These are phyloP conservation scores for Saccharomyces hybrid DNA, from an alignment of 1,139 yeast species.

Conservation along the genomic window DNA sequence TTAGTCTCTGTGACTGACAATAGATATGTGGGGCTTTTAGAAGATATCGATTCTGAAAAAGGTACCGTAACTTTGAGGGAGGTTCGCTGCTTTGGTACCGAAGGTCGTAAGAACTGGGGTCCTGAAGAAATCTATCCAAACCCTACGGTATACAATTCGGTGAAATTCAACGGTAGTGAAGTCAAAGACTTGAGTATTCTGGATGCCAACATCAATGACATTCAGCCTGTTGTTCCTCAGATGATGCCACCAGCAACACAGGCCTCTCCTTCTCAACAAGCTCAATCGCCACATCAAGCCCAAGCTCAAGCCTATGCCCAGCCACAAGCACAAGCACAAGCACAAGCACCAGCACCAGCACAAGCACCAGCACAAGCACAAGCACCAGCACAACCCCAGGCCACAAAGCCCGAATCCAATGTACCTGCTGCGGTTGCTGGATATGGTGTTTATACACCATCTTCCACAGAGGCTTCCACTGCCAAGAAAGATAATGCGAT, in stretches of 20 bases:
- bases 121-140: slow-evolving; percentile 68
- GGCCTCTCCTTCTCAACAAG: not conserved
- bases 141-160: slow-evolving; percentile 63
- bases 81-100: slow-evolving; percentile 87
- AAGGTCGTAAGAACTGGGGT: slow-evolving; percentile 77
- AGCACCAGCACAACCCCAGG: not conserved
- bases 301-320: not conserved
- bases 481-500: not conserved
- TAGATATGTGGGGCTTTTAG: slow-evolving; percentile 78
- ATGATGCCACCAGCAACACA: slow-evolving; percentile 4
- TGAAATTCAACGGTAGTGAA: slow-evolving; percentile 86
- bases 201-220: slow-evolving; percentile 40
- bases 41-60: slow-evolving; percentile 80
- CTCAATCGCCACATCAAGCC: not conserved
- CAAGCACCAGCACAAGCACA: not conserved
- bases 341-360: not conserved
- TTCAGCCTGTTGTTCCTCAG: slow-evolving; percentile 28
- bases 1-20: slow-evolving; percentile 82
- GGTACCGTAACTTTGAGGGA: slow-evolving; percentile 81
- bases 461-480: slow-evolving; percentile 2
- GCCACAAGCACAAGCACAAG: not conserved
- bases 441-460: slow-evolving; percentile 32
- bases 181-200: slow-evolving; percentile 83
- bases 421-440: slow-evolving; percentile 33
- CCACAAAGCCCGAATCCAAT: slow-evolving; percentile 8